A percentile compares a stretch with the other conserved stretches of the same genome.
Conservation (phyloP, 805 yeast genomes). For the Schwanniomyces occidentalis region DNA sequence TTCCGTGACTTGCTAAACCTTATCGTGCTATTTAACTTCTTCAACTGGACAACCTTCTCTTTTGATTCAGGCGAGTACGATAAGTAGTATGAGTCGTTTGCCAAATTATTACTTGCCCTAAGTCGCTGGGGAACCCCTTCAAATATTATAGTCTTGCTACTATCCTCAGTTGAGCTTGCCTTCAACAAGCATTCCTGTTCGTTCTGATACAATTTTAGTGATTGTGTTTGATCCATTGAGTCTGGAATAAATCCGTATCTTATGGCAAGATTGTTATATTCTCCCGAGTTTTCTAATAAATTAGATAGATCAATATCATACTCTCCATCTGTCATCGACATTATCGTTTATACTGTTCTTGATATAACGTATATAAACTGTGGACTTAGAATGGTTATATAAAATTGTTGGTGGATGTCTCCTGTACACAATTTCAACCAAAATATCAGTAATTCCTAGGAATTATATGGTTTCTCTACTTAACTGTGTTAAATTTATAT, state of each 20-base stretch:
- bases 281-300: conserved; percentile 11
- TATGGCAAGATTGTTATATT: conserved; percentile 21
- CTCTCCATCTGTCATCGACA: conserved; percentile 37
- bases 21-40: conserved; percentile 30
- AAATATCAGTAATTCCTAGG: too few species aligned
- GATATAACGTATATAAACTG: background rate
- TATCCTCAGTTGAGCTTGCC: conserved; percentile 25
- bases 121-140: conserved; percentile 39
- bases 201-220: conserved; percentile 34
- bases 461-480: too few species aligned
- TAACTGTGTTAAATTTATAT: background rate
- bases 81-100: conserved; percentile 33
- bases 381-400: too few species aligned
- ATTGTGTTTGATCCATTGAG: conserved; percentile 37
- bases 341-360: background rate
- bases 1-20: conserved; percentile 41
- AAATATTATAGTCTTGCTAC: conserved; percentile 29
- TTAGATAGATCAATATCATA: conserved; percentile 40
- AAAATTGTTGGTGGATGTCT: too few species aligned
- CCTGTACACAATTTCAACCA: too few species aligned
- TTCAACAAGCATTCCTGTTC: conserved; percentile 33
- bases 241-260: conserved; percentile 44
- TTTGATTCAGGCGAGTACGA: conserved; percentile 14
- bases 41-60: conserved; percentile 19
- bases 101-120: conserved; percentile 11